Conservation (phyloP, 2,329 filamentous ascomycete genomes). For the Calonectria leucothoes region DNA sequence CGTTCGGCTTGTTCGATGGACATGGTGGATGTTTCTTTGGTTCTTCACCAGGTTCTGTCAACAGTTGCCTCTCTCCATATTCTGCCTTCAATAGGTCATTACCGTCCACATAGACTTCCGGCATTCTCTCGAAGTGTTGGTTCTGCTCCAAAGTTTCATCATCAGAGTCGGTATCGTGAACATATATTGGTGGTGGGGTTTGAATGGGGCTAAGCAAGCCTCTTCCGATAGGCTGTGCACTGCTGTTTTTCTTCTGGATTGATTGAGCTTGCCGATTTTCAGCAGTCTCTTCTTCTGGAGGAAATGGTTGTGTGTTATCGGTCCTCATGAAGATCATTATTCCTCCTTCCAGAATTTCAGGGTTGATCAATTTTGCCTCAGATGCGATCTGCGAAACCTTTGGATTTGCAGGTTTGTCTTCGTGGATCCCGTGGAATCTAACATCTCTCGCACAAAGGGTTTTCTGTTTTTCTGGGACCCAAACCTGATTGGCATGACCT, state of each 20-base stretch:
- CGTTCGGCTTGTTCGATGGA: not conserved
- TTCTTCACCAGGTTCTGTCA: not conserved
- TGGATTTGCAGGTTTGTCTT: not conserved
- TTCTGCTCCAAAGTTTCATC: no score
- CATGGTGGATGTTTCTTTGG: not conserved
- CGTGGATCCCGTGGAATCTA: not conserved
- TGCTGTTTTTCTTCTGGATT: no score
- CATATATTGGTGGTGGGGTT: no score
- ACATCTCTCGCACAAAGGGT: not conserved
- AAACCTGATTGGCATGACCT: not conserved
- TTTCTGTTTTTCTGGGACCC: not conserved
- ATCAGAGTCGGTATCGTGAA: no score
- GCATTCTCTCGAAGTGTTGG: no score
- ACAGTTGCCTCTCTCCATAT: not conserved
- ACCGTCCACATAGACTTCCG: no score
- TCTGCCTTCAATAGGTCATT: not conserved
- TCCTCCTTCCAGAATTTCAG: not conserved
- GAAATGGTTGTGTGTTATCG: not conserved
- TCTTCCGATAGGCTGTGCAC: no score
- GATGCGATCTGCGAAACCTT: not conserved
- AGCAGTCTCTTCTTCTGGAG: no score
- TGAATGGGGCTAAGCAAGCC: no score
- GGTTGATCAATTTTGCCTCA: not conserved
- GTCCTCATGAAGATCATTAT: not conserved
- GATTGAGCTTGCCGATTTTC: no score